phyloP scores from a whole-genome alignment of 345 rosid genomes.

The Reutealis trisperma region DNA sequence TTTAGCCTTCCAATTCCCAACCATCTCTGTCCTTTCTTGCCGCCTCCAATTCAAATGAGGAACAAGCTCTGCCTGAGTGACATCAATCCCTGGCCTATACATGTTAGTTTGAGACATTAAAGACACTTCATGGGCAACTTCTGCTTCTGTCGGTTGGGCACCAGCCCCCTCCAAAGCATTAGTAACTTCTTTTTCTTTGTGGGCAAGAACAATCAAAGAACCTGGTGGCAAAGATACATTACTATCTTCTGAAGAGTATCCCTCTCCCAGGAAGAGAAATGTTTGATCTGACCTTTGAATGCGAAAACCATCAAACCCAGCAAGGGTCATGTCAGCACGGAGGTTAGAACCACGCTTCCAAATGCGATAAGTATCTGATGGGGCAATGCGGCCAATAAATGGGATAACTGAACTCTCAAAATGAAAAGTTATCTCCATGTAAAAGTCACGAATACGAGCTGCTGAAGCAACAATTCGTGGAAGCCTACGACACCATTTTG shows the following conservation, averaged over 20 bases:
- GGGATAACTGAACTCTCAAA: slow-evolving; percentile 98
- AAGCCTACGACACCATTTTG: slow-evolving; percentile 97
- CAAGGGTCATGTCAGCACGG: slow-evolving; percentile 98
- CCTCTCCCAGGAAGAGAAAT: slow-evolving; percentile 87
- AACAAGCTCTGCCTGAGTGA: slow-evolving; percentile 91
- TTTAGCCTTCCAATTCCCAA: slow-evolving; percentile 95
- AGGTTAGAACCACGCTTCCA: slow-evolving; percentile 99
- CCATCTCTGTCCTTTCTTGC: slow-evolving; percentile 92
- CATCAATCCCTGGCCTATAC: slow-evolving; percentile 99
- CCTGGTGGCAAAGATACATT: slow-evolving; percentile 64
- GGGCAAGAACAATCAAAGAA: slow-evolving; percentile 85
- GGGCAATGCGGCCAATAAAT: slow-evolving; percentile 93
- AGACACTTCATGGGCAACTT: slow-evolving; percentile 90
- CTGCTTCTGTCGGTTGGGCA: slow-evolving; percentile 85
- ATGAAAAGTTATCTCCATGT: slow-evolving; percentile 98
- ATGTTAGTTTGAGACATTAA: slow-evolving; percentile 97
- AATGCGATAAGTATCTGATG: slow-evolving; percentile 96
- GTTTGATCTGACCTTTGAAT: slow-evolving; percentile 95
- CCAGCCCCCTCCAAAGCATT: slow-evolving; percentile 99
- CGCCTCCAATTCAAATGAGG: slow-evolving; percentile 96
- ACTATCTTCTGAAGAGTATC: slow-evolving; percentile 74
- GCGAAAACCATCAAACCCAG: slow-evolving; percentile 96
- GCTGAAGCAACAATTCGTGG: slow-evolving; percentile 88
- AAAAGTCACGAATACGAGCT: slow-evolving; percentile 83
- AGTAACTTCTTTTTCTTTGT: slow-evolving; percentile 91